Evolutionary conservation across 768 basidiomycete genomes (phyloP).

Genomic region (Phaffia tasmanica): DNA sequence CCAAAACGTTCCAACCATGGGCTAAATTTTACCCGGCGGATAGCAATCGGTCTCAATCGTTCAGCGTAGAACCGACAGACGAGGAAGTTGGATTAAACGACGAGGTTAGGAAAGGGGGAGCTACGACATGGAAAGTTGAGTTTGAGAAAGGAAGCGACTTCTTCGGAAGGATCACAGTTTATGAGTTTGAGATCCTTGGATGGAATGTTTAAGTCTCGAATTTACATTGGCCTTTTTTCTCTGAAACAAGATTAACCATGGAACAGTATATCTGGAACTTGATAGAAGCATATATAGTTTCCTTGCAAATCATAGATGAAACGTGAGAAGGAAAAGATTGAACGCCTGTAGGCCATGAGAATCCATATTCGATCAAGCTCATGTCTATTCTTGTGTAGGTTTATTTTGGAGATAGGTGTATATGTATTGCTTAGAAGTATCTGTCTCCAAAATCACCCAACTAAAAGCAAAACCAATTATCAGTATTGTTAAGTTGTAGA

Average conservation of each 20-base stretch:
- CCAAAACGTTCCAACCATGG: not conserved
- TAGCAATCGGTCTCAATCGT: slow-evolving; percentile 15
- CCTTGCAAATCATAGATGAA: too few relatives aligned
- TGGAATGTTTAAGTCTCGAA: slow-evolving; percentile 1
- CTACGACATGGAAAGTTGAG: slow-evolving; percentile 12
- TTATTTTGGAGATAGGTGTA: too few relatives aligned
- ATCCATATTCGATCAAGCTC: too few relatives aligned
- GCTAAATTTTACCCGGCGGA: slow-evolving; percentile 24
- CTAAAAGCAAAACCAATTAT: slow-evolving; percentile 69
- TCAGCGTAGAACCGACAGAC: not conserved
- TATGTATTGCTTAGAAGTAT: slow-evolving; percentile 23
- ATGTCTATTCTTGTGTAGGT: too few relatives aligned
- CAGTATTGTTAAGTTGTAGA: too few relatives aligned
- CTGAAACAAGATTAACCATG: too few relatives aligned
- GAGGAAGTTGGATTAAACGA: not conserved
- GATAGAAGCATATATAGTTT: too few relatives aligned
- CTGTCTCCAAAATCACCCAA: slow-evolving; percentile 92
- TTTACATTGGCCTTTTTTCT: too few relatives aligned
- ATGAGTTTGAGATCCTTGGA: slow-evolving; percentile 18
- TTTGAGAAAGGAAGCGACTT: slow-evolving; percentile 26
- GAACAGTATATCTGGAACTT: too few relatives aligned
- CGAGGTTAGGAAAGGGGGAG: slow-evolving; percentile 38
- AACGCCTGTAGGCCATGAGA: too few relatives aligned
- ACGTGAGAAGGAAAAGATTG: too few relatives aligned
- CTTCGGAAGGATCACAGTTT: slow-evolving; percentile 25